phyloP scores from a whole-genome alignment of 2,329 filamentous ascomycete species.

The Diplodia intermedia region DNA sequence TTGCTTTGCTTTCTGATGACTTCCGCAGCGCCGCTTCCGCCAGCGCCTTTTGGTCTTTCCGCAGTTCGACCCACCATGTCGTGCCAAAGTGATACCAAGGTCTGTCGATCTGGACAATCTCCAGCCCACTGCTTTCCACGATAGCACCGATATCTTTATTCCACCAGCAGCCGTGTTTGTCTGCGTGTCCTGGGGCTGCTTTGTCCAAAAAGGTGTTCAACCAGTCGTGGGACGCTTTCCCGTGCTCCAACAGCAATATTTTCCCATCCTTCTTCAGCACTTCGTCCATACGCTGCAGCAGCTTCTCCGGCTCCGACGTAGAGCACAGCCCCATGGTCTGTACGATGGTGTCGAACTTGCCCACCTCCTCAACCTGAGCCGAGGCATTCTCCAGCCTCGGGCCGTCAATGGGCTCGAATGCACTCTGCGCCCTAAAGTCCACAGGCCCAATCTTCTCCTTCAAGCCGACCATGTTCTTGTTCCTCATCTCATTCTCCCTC shows the following conservation, averaged over 20 bases:
- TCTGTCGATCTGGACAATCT: conserved; percentile 54
- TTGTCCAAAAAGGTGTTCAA: conserved; percentile 56
- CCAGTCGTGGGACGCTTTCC: conserved; percentile 57
- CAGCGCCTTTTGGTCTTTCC: conserved; percentile 30
- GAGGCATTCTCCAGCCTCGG: conserved; percentile 42
- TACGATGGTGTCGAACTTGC: conserved; percentile 56
- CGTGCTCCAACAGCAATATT: conserved; percentile 59
- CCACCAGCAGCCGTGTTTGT: conserved; percentile 60
- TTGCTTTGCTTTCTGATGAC: neutral
- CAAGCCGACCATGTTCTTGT: conserved; percentile 4
- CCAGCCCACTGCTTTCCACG: conserved; percentile 56
- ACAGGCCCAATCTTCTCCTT: conserved; percentile 33
- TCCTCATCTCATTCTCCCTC: conserved; percentile 37
- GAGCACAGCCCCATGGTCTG: conserved; percentile 62
- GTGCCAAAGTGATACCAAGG: conserved; percentile 55
- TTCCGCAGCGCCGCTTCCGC: conserved; percentile 13
- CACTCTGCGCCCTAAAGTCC: conserved; percentile 54
- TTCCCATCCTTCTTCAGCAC: conserved; percentile 52
- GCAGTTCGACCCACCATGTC: conserved; percentile 57
- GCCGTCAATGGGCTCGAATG: conserved; percentile 51
- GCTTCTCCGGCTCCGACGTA: conserved; percentile 52
- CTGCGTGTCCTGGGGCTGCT: conserved; percentile 55
- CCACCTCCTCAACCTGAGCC: neutral
- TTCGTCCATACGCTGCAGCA: conserved; percentile 55
- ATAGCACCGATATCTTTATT: conserved; percentile 60